Percentiles rank a stretch among this genome's conserved stretches.
phyloP scores from a whole-genome alignment of 163 green algal species.

The Chloromonas sp. region DNA sequence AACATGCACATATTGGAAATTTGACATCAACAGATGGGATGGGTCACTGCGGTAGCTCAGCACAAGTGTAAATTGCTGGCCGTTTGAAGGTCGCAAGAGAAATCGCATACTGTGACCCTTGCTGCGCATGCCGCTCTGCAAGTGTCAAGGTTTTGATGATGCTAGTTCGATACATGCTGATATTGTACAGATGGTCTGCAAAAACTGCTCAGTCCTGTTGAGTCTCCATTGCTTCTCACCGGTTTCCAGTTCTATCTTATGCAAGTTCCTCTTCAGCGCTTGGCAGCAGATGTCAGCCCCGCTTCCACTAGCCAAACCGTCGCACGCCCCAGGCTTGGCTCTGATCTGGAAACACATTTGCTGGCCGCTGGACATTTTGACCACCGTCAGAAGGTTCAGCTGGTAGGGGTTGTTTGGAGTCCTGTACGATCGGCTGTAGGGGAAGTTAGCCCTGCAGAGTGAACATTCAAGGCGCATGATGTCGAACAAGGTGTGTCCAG shows the following conservation, averaged over 20 bases:
- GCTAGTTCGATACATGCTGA: neutral
- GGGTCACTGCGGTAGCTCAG: neutral
- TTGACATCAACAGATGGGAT: neutral
- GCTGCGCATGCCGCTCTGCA: neutral
- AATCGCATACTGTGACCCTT: neutral
- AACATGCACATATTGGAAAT: neutral
- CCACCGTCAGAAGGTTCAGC: neutral
- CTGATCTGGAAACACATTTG: neutral
- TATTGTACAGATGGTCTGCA: neutral
- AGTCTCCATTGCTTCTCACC: neutral
- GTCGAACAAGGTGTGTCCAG: too few relatives aligned
- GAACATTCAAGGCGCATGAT: too few relatives aligned
- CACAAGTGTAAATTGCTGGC: too few relatives aligned
- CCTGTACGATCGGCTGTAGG: neutral
- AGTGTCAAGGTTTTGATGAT: too few relatives aligned
- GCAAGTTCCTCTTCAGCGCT: neutral
- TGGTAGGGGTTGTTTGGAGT: neutral
- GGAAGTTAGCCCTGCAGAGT: neutral
- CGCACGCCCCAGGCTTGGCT: neutral
- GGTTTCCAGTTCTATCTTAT: neutral
- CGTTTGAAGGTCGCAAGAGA: too few relatives aligned
- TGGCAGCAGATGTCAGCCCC: neutral
- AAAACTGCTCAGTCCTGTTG: neutral
- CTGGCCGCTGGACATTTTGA: neutral
- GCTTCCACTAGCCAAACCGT: neutral